phyloP scores from a whole-genome alignment of 2,329 filamentous ascomycete species.

The Aspergillus sojae region DNA sequence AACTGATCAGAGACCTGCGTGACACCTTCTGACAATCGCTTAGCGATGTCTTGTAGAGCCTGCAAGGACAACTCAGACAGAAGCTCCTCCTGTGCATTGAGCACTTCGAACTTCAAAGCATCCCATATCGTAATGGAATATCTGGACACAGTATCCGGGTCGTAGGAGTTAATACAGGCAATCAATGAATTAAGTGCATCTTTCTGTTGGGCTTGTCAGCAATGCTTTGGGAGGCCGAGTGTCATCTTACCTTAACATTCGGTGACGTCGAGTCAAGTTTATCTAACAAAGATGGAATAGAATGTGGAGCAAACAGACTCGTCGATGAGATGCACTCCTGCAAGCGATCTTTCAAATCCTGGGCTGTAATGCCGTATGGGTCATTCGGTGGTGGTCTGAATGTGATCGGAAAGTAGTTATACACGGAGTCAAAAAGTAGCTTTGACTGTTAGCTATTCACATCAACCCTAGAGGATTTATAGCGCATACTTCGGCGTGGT shows the following conservation, averaged over 20 bases:
- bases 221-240: neutral
- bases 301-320: slow-evolving; percentile 64
- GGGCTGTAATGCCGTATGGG: slow-evolving; percentile 69
- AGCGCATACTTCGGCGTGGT: slow-evolving; percentile 57
- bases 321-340: slow-evolving; percentile 67
- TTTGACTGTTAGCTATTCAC: slow-evolving; percentile 26
- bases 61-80: slow-evolving; percentile 62
- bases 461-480: neutral
- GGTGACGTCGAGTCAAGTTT: slow-evolving; percentile 70
- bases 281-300: slow-evolving; percentile 68
- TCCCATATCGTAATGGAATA: slow-evolving; percentile 70
- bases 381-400: slow-evolving; percentile 71
- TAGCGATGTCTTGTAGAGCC: slow-evolving; percentile 58
- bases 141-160: slow-evolving; percentile 59
- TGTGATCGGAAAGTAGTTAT: slow-evolving; percentile 73
- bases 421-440: slow-evolving; percentile 67
- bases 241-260: slow-evolving; percentile 61
- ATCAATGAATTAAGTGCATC: slow-evolving; percentile 67
- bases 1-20: slow-evolving; percentile 42
- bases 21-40: slow-evolving; percentile 53
- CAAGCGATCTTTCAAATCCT: slow-evolving; percentile 66
- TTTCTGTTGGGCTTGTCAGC: slow-evolving; percentile 46
- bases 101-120: slow-evolving; percentile 68
- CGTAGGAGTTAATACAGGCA: slow-evolving; percentile 63
- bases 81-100: slow-evolving; percentile 68